Evolutionary conservation across 768 basidiomycete species (phyloP).

Genomic region (Rhodocollybia butyracea): DNA sequence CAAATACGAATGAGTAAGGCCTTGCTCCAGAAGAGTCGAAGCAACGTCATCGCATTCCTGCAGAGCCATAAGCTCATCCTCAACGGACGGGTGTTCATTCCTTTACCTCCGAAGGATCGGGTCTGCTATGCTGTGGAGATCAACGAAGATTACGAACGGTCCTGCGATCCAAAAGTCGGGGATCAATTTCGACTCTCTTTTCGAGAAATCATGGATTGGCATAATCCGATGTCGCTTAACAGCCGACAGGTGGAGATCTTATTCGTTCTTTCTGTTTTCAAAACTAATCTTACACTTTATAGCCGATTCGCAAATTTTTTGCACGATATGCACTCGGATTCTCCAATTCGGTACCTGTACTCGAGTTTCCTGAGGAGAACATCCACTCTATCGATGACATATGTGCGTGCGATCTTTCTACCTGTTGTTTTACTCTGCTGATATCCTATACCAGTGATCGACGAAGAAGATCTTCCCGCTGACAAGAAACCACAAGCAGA

Average conservation of each 20-base stretch:
- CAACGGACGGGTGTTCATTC: constrained; percentile 60
- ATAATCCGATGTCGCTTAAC: constrained; percentile 58
- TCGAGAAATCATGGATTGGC: constrained; percentile 52
- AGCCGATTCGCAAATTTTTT: constrained; percentile 68
- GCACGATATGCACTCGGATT: constrained; percentile 63
- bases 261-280: not conserved
- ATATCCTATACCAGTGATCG: constrained; percentile 27
- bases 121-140: constrained; percentile 60
- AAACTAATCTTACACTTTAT: not conserved
- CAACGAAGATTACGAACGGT: constrained; percentile 43
- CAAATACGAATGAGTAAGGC: constrained; percentile 50
- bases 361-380: constrained; percentile 47
- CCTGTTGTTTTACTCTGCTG: no score
- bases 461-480: constrained; percentile 16
- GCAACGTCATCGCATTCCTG: constrained; percentile 32
- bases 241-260: constrained; percentile 48
- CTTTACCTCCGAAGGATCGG: constrained; percentile 63
- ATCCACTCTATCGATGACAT: constrained; percentile 48
- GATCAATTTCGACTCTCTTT: constrained; percentile 48
- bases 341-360: constrained; percentile 60
- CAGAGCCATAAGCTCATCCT: constrained; percentile 47
- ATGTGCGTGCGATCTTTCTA: constrained; percentile 37
- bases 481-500: constrained; percentile 44
- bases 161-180: constrained; percentile 30
- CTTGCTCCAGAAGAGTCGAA: constrained; percentile 30